These are phyloP conservation scores for Tausonia pullulans DNA, from an alignment of 1,284 basidiomycete species.

Conservation along the genomic window DNA sequence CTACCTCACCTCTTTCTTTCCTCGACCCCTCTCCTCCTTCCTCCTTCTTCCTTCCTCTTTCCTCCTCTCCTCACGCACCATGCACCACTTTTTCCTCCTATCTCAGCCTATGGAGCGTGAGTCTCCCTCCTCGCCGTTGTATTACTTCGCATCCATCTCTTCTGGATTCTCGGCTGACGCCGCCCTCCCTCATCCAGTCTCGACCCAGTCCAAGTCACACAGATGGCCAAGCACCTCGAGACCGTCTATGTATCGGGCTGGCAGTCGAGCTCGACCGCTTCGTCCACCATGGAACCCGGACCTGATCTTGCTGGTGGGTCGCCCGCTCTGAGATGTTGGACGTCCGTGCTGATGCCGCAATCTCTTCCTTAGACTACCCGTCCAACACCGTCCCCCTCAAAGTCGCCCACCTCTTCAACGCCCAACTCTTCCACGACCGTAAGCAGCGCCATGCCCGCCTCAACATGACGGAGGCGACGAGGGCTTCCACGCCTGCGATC, in stretches of 20 bases:
- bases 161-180: background rate
- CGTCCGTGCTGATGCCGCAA: background rate
- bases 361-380: constrained; percentile 42
- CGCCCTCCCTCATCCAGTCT: constrained; percentile 44
- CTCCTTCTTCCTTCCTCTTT: too few relatives aligned
- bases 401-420: constrained; percentile 51
- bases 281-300: constrained; percentile 93
- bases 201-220: constrained; percentile 87
- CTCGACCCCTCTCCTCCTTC: too few relatives aligned
- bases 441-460: constrained; percentile 44
- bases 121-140: constrained; percentile 33
- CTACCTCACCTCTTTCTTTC: background rate
- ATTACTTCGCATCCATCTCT: background rate
- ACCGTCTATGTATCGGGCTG: constrained; percentile 94
- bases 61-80: too few relatives aligned
- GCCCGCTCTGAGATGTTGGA: too few relatives aligned
- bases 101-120: constrained; percentile 76
- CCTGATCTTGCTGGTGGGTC: constrained; percentile 78
- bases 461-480: constrained; percentile 55
- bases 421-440: constrained; percentile 52
- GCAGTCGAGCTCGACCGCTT: constrained; percentile 78
- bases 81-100: too few relatives aligned
- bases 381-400: constrained; percentile 53
- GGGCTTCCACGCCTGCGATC: constrained; percentile 38
- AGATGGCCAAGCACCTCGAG: constrained; percentile 92